Evolutionary conservation across 2,329 filamentous ascomycete species (phyloP).

Genomic region (Orbilia ellipsospora): DNA sequence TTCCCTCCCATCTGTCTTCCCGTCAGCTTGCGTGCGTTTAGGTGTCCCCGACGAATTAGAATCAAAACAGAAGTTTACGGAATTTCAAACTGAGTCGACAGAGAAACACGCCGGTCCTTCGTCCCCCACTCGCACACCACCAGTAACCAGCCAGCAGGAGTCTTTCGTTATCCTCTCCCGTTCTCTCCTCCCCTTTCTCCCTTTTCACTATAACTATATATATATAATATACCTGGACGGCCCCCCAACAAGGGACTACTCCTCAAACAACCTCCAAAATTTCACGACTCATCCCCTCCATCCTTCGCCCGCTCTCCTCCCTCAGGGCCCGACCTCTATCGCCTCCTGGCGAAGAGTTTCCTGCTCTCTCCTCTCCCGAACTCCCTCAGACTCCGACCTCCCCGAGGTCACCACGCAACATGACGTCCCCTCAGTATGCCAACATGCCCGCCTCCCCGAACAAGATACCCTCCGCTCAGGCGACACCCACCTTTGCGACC

Average conservation of each 20-base stretch:
- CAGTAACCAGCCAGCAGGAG: too few species aligned
- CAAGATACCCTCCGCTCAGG: conserved; percentile 53
- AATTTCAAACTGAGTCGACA: conserved; percentile 19
- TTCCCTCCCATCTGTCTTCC: neutral
- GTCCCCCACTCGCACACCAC: neutral
- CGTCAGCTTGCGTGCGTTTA: neutral
- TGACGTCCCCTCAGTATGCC: conserved; percentile 55
- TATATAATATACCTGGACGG: conserved; percentile 10
- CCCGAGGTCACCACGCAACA: conserved; percentile 54
- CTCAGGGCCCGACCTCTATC: conserved; percentile 55
- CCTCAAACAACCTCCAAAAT: conserved; percentile 56
- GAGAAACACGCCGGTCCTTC: conserved; percentile 12
- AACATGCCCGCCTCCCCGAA: conserved; percentile 53
- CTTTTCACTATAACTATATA: conserved; percentile 1
- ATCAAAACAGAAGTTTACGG: conserved; percentile 17
- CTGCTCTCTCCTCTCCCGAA: conserved; percentile 48
- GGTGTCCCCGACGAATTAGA: neutral
- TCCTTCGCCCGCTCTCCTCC: conserved; percentile 56
- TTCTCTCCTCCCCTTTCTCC: conserved; percentile 2
- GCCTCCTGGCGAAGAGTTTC: conserved; percentile 54
- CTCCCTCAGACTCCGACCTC: conserved; percentile 54
- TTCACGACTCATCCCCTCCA: conserved; percentile 56
- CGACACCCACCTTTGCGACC: conserved; percentile 47
- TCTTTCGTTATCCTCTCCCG: neutral
- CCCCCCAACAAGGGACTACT: conserved; percentile 48